Evolutionary conservation across 2,329 filamentous ascomycete genomes (phyloP).

Genomic region (Cladosporium sp.): DNA sequence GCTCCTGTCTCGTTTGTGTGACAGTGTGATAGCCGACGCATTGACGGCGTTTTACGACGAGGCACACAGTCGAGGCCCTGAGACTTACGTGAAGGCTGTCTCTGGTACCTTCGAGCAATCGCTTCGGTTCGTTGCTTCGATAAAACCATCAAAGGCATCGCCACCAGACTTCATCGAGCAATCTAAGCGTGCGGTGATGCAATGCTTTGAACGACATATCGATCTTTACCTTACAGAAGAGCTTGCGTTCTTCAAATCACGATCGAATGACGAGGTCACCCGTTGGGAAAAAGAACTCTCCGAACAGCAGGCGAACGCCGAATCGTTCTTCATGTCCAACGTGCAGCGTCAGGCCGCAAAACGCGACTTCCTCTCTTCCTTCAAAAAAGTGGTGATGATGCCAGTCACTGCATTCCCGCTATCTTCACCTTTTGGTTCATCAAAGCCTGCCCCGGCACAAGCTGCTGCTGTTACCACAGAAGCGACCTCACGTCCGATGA

Average conservation of each 20-base stretch:
- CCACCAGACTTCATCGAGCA: constrained; percentile 63
- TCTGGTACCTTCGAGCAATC: constrained; percentile 87
- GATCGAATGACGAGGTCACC: constrained; percentile 74
- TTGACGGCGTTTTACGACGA: constrained; percentile 84
- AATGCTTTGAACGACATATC: constrained; percentile 88
- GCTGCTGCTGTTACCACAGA: constrained; percentile 21
- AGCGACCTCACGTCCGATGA: constrained; percentile 29
- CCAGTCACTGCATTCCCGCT: constrained; percentile 85
- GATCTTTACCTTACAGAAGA: constrained; percentile 92
- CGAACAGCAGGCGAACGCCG: constrained; percentile 85
- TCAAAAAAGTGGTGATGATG: constrained; percentile 99
- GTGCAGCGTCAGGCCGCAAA: constrained; percentile 94
- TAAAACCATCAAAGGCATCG: constrained; percentile 67
- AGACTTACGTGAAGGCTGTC: constrained; percentile 80
- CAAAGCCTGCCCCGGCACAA: constrained; percentile 38
- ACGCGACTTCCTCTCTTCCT: constrained; percentile 91
- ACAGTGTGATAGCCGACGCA: constrained; percentile 83
- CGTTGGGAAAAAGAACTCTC: constrained; percentile 90
- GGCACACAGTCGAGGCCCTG: constrained; percentile 72
- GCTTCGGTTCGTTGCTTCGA: constrained; percentile 71
- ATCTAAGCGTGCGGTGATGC: constrained; percentile 67
- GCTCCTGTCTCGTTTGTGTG: constrained; percentile 78
- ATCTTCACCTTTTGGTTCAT: constrained; percentile 38
- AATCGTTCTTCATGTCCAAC: constrained; percentile 95
- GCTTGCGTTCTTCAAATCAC: constrained; percentile 77